phyloP scores from a whole-genome alignment of 768 basidiomycete species.

The Termitomyces bulborhizus region DNA sequence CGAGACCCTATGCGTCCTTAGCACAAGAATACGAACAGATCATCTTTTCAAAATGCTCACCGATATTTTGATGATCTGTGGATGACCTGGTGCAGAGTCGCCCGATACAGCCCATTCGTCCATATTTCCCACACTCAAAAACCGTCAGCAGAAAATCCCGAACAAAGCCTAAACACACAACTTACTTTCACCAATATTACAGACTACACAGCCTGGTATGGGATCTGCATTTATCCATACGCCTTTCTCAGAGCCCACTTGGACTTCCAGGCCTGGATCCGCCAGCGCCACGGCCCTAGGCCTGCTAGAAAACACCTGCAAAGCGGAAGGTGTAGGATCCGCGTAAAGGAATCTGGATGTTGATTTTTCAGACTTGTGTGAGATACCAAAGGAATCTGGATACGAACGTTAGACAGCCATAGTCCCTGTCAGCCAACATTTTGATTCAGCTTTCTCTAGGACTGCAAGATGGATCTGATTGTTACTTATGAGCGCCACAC shows the following conservation, averaged over 20 bases:
- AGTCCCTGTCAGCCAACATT: constrained; percentile 51
- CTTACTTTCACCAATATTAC: constrained; percentile 90
- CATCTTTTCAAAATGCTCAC: constrained; percentile 25
- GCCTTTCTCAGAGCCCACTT: constrained; percentile 53
- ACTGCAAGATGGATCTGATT: not conserved
- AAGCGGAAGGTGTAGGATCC: constrained; percentile 71
- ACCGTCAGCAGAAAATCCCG: not conserved
- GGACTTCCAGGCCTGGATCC: constrained; percentile 33
- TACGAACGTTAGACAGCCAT: constrained; percentile 81
- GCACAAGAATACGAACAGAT: not conserved
- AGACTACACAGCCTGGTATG: constrained; percentile 75
- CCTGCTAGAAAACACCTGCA: constrained; percentile 71
- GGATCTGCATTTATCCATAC: constrained; percentile 85
- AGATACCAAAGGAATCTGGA: not conserved
- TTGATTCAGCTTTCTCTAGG: not conserved
- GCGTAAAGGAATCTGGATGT: constrained; percentile 75
- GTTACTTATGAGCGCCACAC: constrained; percentile 86
- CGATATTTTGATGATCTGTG: constrained; percentile 70
- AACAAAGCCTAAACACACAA: not conserved
- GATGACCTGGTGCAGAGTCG: constrained; percentile 87
- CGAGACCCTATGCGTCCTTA: constrained; percentile 52
- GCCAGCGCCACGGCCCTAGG: constrained; percentile 25
- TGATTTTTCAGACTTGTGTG: not conserved
- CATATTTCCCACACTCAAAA: constrained; percentile 84
- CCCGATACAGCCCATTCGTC: constrained; percentile 79